Conservation (phyloP, 176 grass and related monocot species). For the Cenchrus americanus region DNA sequence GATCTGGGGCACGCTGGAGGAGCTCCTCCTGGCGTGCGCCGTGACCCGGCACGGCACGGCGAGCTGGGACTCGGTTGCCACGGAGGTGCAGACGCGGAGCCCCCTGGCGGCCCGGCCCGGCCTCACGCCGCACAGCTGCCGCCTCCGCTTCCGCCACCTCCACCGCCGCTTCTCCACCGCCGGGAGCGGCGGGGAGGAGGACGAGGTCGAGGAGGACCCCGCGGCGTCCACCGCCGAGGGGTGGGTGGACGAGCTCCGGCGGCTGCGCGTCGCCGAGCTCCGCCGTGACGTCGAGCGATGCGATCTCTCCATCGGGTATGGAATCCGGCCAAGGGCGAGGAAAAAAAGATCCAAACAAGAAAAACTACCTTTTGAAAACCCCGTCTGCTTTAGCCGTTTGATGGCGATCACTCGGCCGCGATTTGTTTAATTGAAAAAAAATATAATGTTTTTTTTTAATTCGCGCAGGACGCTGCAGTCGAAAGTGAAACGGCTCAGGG, state of each 20-base stretch:
- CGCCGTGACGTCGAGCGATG: conserved; percentile 88
- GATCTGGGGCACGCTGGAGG: conserved; percentile 99
- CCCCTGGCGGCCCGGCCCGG: conserved; percentile 34
- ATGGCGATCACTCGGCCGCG: conserved; percentile 31
- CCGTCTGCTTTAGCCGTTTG: conserved; percentile 19
- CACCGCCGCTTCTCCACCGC: conserved; percentile 70
- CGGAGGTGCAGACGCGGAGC: conserved; percentile 77
- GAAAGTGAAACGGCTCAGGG: conserved; percentile 75
- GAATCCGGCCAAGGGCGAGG: neutral
- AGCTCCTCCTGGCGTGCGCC: conserved; percentile 86
- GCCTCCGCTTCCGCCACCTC: conserved; percentile 68
- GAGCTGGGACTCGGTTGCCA: conserved; percentile 86
- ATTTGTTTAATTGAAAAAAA: neutral
- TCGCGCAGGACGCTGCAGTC: conserved; percentile 70
- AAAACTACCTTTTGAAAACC: neutral
- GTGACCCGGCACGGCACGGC: conserved; percentile 80
- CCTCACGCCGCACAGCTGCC: conserved; percentile 73
- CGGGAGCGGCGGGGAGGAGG: neutral
- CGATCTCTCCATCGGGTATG: conserved; percentile 94
- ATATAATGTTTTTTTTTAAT: neutral
- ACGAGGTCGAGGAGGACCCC: conserved; percentile 29
- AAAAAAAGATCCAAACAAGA: neutral
- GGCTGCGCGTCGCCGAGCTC: conserved; percentile 88
- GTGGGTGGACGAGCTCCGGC: conserved; percentile 91
- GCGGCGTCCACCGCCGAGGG: conserved; percentile 52